These are phyloP conservation scores for Aschersonia sp. DNA, from an alignment of 2,329 filamentous ascomycete genomes.

Conservation along the genomic window DNA sequence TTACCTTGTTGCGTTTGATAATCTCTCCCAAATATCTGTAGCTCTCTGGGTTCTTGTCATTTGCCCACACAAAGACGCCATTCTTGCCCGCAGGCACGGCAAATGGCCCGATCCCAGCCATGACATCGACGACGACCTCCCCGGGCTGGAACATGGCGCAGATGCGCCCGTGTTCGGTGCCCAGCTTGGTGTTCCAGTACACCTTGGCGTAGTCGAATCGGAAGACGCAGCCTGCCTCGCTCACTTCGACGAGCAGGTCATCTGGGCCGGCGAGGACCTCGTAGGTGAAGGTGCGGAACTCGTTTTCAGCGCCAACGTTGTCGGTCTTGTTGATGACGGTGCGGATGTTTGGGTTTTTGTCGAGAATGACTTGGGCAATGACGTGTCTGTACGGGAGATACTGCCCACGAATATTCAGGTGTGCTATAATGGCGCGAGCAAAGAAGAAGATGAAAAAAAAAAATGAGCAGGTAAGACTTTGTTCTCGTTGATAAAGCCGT, in stretches of 20 bases:
- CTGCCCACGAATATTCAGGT: constrained; percentile 74
- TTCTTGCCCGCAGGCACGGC: constrained; percentile 83
- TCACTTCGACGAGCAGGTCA: constrained; percentile 70
- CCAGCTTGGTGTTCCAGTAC: constrained; percentile 92
- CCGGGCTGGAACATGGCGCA: constrained; percentile 64
- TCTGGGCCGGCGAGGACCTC: constrained; percentile 74
- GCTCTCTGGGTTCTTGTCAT: constrained; percentile 90
- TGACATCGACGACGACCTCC: constrained; percentile 87
- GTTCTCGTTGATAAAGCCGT: background rate
- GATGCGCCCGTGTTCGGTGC: constrained; percentile 75
- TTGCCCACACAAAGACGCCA: constrained; percentile 86
- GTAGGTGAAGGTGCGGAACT: constrained; percentile 85
- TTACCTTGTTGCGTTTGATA: constrained; percentile 64
- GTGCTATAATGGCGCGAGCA: constrained; percentile 35
- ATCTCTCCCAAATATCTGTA: constrained; percentile 57
- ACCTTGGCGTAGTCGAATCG: constrained; percentile 90
- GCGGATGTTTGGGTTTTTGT: constrained; percentile 70
- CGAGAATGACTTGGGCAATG: constrained; percentile 71
- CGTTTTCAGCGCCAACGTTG: constrained; percentile 69
- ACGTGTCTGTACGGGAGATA: constrained; percentile 77
- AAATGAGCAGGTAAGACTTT: background rate
- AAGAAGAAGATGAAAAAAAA: background rate
- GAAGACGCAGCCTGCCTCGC: constrained; percentile 75
- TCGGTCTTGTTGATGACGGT: constrained; percentile 96
- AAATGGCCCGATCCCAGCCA: constrained; percentile 95